phyloP scores from a whole-genome alignment of 805 yeast genomes.

The Zygoascus bituminiphila region DNA sequence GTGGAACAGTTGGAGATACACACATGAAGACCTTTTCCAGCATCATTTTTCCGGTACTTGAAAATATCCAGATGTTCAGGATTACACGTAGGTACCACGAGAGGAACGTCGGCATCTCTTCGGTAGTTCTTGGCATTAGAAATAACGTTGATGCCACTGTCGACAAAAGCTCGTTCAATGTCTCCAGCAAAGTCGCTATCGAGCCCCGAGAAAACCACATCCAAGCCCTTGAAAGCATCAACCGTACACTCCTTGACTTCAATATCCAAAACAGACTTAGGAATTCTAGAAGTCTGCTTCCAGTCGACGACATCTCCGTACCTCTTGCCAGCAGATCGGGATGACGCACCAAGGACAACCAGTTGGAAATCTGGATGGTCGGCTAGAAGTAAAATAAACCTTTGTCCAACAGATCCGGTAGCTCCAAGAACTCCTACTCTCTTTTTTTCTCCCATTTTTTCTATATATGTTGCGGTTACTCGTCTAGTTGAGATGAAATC shows the following conservation, averaged over 20 bases:
- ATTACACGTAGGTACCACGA: conserved; percentile 91
- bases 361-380: conserved; percentile 87
- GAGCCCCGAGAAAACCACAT: conserved; percentile 87
- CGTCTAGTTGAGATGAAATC: background rate
- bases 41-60: conserved; percentile 48
- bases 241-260: conserved; percentile 71
- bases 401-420: conserved; percentile 96
- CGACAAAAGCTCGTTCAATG: conserved; percentile 77
- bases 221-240: conserved; percentile 77
- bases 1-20: conserved; percentile 98
- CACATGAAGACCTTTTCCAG: conserved; percentile 67
- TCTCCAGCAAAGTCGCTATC: conserved; percentile 92
- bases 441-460: conserved; percentile 1
- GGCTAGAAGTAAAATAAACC: conserved; percentile 77
- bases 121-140: conserved; percentile 97
- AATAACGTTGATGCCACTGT: conserved; percentile 72
- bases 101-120: conserved; percentile 78
- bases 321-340: conserved; percentile 86
- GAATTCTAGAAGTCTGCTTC: conserved; percentile 86
- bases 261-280: conserved; percentile 53
- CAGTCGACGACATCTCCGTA: conserved; percentile 83
- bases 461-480: background rate
- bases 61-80: conserved; percentile 79
- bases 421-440: conserved; percentile 85
- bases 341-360: conserved; percentile 80